Percentiles rank a stretch among this genome's conserved stretches.
Evolutionary conservation across 352 stramenopile species (phyloP).

Genomic region (Phytophthora foliorum): DNA sequence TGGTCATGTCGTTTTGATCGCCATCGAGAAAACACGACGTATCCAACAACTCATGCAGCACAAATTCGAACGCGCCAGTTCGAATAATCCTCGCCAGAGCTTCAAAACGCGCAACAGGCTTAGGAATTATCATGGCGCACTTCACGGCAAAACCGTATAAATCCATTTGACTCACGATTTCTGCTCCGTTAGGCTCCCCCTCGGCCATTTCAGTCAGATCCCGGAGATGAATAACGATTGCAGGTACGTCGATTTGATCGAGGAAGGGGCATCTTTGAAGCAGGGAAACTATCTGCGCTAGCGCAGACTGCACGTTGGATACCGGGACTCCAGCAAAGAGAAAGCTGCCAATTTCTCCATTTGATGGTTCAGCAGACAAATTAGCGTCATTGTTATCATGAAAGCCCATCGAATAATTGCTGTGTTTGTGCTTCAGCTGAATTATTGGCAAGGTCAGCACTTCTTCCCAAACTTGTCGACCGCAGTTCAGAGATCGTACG

Average conservation of each 20-base stretch:
- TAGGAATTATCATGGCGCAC: slow-evolving; percentile 60
- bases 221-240: slow-evolving; percentile 57
- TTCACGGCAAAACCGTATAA: slow-evolving; percentile 56
- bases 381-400: neutral
- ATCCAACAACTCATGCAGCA: slow-evolving; percentile 51
- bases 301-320: slow-evolving; percentile 21
- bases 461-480: slow-evolving; percentile 48
- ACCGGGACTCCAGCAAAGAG: slow-evolving; percentile 36
- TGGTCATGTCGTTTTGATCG: slow-evolving; percentile 9
- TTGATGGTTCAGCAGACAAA: neutral
- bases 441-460: slow-evolving; percentile 39
- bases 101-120: slow-evolving; percentile 45
- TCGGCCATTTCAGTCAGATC: slow-evolving; percentile 47
- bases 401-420: neutral
- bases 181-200: slow-evolving; percentile 11
- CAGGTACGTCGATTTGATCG: slow-evolving; percentile 60
- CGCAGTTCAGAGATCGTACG: slow-evolving; percentile 44
- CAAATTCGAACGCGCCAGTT: slow-evolving; percentile 50
- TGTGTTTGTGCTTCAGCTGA: slow-evolving; percentile 21
- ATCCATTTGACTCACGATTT: slow-evolving; percentile 33
- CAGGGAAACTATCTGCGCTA: slow-evolving; percentile 48
- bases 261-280: slow-evolving; percentile 72
- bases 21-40: slow-evolving; percentile 43
- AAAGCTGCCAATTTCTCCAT: neutral
- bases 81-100: slow-evolving; percentile 54